Conservation (phyloP, 495 filamentous ascomycete genomes). For the Hypoxylon trugodes region DNA sequence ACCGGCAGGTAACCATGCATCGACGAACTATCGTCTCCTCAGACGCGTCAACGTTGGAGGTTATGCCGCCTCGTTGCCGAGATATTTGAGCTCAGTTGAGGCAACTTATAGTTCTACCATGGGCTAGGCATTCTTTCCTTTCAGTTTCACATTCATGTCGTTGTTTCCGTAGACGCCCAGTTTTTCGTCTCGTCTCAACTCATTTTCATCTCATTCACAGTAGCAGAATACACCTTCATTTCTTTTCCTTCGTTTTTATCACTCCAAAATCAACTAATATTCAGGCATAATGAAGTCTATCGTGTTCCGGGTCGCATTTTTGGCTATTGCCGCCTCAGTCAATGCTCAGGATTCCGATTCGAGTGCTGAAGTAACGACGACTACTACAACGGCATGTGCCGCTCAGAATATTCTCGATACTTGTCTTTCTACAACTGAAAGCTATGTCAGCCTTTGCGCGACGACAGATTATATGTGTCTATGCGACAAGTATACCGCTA, state of each 20-base stretch:
- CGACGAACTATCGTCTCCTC: slow-evolving; percentile 28
- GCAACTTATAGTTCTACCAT: slow-evolving; percentile 17
- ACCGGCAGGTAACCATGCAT: slow-evolving; percentile 18
- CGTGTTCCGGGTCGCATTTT: slow-evolving; percentile 42
- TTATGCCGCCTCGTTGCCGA: background rate
- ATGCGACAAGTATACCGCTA: slow-evolving; percentile 47
- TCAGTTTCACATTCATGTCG: background rate
- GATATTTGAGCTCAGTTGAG: slow-evolving; percentile 18
- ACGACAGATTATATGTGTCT: slow-evolving; percentile 51
- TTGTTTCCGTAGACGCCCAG: background rate
- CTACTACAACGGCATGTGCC: slow-evolving; percentile 38
- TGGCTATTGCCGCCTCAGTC: slow-evolving; percentile 41
- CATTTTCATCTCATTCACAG: no score
- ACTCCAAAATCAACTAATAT: background rate
- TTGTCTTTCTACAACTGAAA: slow-evolving; percentile 50
- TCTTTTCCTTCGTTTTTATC: background rate
- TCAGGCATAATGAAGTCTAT: slow-evolving; percentile 48
- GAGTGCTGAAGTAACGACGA: no score
- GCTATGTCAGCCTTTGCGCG: slow-evolving; percentile 47
- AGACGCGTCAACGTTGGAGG: slow-evolving; percentile 28
- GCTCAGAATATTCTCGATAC: slow-evolving; percentile 57
- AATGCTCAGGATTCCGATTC: no score
- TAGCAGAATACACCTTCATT: background rate
- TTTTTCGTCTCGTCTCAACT: background rate
- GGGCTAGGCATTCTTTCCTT: background rate